phyloP scores from a whole-genome alignment of 345 rosid genomes.

The Heritiera littoralis region DNA sequence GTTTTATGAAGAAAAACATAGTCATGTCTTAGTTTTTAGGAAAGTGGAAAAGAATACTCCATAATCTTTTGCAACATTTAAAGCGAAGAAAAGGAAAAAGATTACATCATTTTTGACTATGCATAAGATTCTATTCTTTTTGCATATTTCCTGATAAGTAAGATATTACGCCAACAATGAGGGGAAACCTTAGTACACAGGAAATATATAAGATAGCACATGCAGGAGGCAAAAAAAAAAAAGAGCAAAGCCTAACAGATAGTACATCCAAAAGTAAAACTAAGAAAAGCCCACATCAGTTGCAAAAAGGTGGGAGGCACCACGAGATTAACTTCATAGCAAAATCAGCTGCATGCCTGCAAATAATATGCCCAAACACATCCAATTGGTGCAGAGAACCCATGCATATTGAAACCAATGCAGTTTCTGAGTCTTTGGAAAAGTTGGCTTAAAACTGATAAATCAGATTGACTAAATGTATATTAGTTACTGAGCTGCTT shows the following conservation, averaged over 20 bases:
- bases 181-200: neutral
- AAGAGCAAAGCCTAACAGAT: too few species aligned
- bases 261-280: neutral
- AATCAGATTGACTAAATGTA: too few species aligned
- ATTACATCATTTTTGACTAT: neutral
- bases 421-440: too few species aligned
- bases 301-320: neutral
- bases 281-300: neutral
- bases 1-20: neutral
- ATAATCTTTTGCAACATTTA: neutral
- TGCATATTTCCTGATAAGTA: neutral
- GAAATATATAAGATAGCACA: neutral
- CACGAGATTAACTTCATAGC: neutral
- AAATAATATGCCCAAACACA: neutral
- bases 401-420: too few species aligned
- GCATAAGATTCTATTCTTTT: neutral
- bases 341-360: neutral
- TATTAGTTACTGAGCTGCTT: too few species aligned
- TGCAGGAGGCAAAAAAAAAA: conserved; percentile 24
- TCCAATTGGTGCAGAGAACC: neutral
- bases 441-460: too few species aligned
- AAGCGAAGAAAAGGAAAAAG: neutral
- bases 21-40: neutral
- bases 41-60: neutral
- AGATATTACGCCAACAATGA: conserved; percentile 16